These are phyloP conservation scores for Angomonas desouzai DNA, from an alignment of 208 protist species.

Conservation along the genomic window DNA sequence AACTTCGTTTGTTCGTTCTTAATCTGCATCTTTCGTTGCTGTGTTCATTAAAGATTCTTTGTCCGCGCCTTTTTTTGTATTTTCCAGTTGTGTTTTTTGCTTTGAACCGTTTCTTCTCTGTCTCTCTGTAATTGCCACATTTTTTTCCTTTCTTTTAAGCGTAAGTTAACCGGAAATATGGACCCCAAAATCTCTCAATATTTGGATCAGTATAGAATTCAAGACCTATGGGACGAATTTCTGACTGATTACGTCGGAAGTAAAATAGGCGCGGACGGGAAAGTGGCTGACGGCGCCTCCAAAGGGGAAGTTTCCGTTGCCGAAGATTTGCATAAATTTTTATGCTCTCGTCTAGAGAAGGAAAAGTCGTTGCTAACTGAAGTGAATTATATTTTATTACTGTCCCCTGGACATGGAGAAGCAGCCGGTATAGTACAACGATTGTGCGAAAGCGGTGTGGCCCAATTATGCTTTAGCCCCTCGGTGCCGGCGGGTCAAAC, in stretches of 20 bases:
- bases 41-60: no score
- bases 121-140: neutral
- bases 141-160: constrained; percentile 5
- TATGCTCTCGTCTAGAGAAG: neutral
- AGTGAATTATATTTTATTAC: neutral
- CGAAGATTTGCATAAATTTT: neutral
- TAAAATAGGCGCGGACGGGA: neutral
- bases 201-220: constrained; percentile 2
- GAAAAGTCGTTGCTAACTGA: neutral
- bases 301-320: neutral
- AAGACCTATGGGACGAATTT: constrained; percentile 12
- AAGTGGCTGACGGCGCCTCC: neutral
- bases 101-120: neutral
- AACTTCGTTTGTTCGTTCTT: no score
- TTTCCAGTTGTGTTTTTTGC: no score
- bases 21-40: no score
- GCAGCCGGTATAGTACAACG: neutral
- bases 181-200: constrained; percentile 2
- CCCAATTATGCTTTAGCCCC: neutral
- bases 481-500: neutral
- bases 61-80: no score
- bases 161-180: neutral
- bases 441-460: constrained; percentile 1
- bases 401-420: neutral
- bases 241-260: neutral